Evolutionary conservation across 306 rosid species (phyloP), one percentile per base, ranked within the genome.

Genomic region (Herpetospermum pedunculosum): DNA sequence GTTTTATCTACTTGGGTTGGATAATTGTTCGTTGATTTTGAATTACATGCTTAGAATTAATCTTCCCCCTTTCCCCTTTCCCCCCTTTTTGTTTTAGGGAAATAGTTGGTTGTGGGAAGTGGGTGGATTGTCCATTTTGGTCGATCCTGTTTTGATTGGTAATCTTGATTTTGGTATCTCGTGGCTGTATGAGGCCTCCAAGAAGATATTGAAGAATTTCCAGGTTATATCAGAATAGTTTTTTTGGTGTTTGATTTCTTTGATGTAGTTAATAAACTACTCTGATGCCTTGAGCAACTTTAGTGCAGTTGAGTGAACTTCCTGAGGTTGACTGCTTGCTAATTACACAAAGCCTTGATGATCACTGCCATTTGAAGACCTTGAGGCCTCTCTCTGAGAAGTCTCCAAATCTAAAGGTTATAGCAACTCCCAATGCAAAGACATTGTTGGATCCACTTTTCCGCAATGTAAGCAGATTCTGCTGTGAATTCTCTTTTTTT

Each of bases 81-180:
- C n/a, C 8, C 40, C 18, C 30, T 25, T 25, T 28, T 55, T 74
- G 55, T 25, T 47, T 71, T 76, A 93, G 98, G 98, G 96, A 38
- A 90, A 93, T 84, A 83, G 92, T 83, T 91, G 98, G 97, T 47
- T 90, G 77, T 91, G 98, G 97, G 86, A 85, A 54, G 92, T 89
- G 48, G 81, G 83, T 65, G 92, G 90, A 25, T 77, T 72, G 30
- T 86, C 81, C 72, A 80, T 91, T 34, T 81, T 89, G 91, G 98
- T 94, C 75, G 98, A 93, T 84, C 95, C 98, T 65, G 77, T 94
- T 78, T 86, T 94, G 86, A 92, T 94, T 77, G 98, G 98, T 70
- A 94, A 79, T 85, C 87, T 94, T 84, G 97, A 94, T 84, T 94
- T 94, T 88, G 98, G 98, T 78, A 88, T 91, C 73, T 89, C 98